Evolutionary conservation across 106 monocot genomes (phyloP), one percentile per base, ranked within the genome.

Genomic region (Allium fistulosum): DNA sequence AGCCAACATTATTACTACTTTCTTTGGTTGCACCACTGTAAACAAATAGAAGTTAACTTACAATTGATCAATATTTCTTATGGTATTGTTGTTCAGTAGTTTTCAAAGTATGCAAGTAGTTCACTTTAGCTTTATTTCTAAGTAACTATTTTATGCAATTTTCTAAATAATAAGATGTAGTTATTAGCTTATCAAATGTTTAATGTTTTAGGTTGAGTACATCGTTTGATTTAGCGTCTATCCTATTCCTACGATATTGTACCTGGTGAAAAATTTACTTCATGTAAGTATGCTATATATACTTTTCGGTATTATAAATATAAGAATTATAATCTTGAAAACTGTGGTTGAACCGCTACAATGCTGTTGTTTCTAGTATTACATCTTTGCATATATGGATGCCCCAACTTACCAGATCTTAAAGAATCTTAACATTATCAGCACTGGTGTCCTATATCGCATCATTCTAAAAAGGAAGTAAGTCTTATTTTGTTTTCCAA

Each of bases 371-470:
- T n/a, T 48, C n/a, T 77, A 99, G 97, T 99, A 99, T 67, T 99
- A 92, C 70, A 99, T 99, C 62, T 99, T 99, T 78, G 86, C 84
- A 11, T 92, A 92, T 76, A 92, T 99, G 74, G 97, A 99, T 83
- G 97, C 97, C 55, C 97, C 97, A 61, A 80, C 92, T 46, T 99
- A 99, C 70, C 97, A 99, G 79, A 99, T 99, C 67, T 49, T 99
- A 81, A 99, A 99, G 82, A 99, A 99, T 58, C 72, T 99, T n/a
- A 99, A 99, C 71, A 99, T 99, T 57, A 90, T 99, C 65, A 99
- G 92, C 71, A 99, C 97, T 52, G 97, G 97, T 12, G 77, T 99
- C 58, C 65, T 99, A 53, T 99, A 99, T 62, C 89, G 84, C 45
- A 80, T 99, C 63, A 89, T 99, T 73, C 83, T 99, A 49, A 99